Percentiles rank a stretch among this genome's conserved stretches.
phyloP scores from a whole-genome alignment of 352 stramenopile genomes.

The Peronospora tabacina region DNA sequence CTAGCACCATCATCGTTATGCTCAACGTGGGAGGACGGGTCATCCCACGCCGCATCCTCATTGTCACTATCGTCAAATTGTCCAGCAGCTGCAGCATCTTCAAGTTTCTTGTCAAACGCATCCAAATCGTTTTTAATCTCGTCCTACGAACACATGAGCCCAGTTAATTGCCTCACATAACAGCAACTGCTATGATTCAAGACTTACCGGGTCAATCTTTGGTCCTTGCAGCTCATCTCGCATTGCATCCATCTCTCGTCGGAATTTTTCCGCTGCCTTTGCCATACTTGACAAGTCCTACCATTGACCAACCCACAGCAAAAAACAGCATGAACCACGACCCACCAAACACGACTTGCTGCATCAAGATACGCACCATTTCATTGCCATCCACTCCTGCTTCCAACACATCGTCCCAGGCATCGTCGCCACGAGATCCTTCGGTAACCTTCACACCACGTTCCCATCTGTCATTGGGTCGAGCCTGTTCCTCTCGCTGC shows the following conservation, averaged over 20 bases:
- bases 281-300: constrained; percentile 80
- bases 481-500: constrained; percentile 20
- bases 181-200: not conserved
- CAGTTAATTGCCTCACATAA: constrained; percentile 4
- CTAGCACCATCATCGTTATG: constrained; percentile 16
- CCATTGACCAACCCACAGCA: constrained; percentile 5
- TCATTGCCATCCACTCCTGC: constrained; percentile 43
- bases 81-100: constrained; percentile 54
- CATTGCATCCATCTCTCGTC: constrained; percentile 81
- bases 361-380: constrained; percentile 35
- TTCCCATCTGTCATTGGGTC: constrained; percentile 49
- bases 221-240: constrained; percentile 40
- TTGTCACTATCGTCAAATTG: constrained; percentile 81
- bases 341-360: not conserved
- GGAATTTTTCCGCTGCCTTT: constrained; percentile 72
- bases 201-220: constrained; percentile 29
- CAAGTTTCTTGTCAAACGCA: constrained; percentile 73
- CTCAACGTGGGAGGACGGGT: constrained; percentile 24
- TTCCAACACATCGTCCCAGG: constrained; percentile 75
- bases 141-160: constrained; percentile 23
- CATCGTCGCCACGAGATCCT: constrained; percentile 35
- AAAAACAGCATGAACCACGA: not conserved
- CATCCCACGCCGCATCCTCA: constrained; percentile 65
- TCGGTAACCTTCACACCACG: constrained; percentile 39
- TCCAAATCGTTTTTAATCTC: constrained; percentile 54